These are phyloP conservation scores for Fomes fomentarius DNA, from an alignment of 1,284 basidiomycete genomes.

Conservation along the genomic window DNA sequence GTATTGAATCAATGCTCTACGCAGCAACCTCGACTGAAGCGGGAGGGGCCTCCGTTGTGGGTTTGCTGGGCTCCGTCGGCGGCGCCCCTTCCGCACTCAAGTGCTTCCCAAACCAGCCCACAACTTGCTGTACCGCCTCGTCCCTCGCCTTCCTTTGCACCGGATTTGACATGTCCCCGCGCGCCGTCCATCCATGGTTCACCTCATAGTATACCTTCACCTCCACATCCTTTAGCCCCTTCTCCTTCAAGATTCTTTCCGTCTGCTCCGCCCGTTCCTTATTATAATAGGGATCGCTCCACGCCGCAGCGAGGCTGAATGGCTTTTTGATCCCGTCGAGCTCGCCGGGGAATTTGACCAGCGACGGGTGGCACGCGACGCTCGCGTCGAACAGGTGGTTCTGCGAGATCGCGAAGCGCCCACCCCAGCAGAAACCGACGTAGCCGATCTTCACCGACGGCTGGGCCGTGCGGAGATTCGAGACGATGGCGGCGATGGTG, in stretches of 20 bases:
- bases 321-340: constrained; percentile 22
- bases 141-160: constrained; percentile 27
- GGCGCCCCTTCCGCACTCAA: constrained; percentile 11
- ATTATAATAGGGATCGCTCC: constrained; percentile 14
- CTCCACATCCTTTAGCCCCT: constrained; percentile 24
- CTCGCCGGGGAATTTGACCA: constrained; percentile 26
- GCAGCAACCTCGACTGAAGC: no score
- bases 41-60: no score
- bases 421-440: constrained; percentile 32
- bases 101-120: constrained; percentile 27
- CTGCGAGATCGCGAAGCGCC: constrained; percentile 29
- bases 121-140: constrained; percentile 24
- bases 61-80: no score
- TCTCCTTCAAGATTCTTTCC: constrained; percentile 22
- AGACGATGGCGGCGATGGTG: constrained; percentile 17
- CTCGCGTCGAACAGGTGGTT: constrained; percentile 28
- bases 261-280: constrained; percentile 19
- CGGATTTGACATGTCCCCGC: constrained; percentile 20
- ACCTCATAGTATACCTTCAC: constrained; percentile 28
- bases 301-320: constrained; percentile 26
- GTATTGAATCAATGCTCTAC: no score
- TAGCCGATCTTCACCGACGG: constrained; percentile 24
- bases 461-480: constrained; percentile 18
- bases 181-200: constrained; percentile 27
- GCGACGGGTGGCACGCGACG: constrained; percentile 28